A percentile compares a stretch with the other conserved stretches of the same genome.
Evolutionary conservation across 179 eudicot species (phyloP).

Genomic region (Monotropa hypopitys): DNA sequence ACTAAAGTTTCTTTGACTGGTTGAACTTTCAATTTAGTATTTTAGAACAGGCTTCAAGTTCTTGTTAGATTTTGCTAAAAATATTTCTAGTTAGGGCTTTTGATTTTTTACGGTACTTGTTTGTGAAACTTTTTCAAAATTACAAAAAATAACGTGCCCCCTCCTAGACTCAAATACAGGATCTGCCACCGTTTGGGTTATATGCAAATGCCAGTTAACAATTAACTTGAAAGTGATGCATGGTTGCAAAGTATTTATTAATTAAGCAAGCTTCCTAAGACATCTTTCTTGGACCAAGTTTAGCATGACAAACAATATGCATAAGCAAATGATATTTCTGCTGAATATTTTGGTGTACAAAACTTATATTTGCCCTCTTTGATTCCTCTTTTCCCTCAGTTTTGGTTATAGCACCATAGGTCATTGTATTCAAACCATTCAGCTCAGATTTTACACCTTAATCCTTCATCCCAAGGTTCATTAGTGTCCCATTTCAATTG

Average conservation of each 20-base stretch:
- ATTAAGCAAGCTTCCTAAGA: not conserved
- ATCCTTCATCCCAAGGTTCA: not conserved
- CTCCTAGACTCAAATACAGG: no score
- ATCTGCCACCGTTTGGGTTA: no score
- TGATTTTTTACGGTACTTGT: no score
- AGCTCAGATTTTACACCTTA: not conserved
- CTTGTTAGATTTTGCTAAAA: no score
- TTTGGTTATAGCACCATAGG: not conserved
- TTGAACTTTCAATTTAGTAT: no score
- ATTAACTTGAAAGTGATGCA: no score
- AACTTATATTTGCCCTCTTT: not conserved
- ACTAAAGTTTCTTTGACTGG: no score
- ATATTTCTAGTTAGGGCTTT: no score
- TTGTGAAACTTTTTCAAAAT: no score
- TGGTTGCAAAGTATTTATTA: not conserved
- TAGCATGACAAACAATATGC: not conserved
- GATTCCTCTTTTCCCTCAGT: not conserved
- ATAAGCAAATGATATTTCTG: not conserved
- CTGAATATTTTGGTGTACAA: not conserved
- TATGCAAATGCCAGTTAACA: no score
- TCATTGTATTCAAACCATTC: not conserved
- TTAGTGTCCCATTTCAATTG: not conserved
- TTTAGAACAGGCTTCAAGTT: no score
- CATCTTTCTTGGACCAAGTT: not conserved
- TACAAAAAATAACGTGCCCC: no score